Conservation (phyloP, 345 rosid genomes). For the Pistacia integerrima region DNA sequence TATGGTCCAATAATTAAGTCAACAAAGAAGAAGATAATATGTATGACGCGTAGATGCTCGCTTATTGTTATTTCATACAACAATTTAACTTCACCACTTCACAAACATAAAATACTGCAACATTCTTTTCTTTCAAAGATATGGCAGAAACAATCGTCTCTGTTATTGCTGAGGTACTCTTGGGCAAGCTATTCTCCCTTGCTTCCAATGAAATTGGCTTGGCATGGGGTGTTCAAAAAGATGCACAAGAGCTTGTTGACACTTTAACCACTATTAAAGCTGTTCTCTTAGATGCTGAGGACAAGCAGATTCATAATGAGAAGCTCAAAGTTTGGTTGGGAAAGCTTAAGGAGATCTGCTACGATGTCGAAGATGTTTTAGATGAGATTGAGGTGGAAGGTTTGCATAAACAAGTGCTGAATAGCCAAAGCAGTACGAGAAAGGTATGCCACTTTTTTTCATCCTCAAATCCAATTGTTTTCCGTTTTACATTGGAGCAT, state of each 20-base stretch:
- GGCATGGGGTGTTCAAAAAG: background rate
- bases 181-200: background rate
- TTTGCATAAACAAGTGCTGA: background rate
- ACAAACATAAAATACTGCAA: too few relatives aligned
- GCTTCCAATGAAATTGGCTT: background rate
- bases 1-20: too few relatives aligned
- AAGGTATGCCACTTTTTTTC: too few relatives aligned
- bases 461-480: too few relatives aligned
- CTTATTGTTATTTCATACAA: too few relatives aligned
- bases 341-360: conserved; percentile 19
- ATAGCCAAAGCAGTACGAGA: too few relatives aligned
- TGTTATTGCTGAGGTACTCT: background rate
- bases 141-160: background rate
- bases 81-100: too few relatives aligned
- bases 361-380: conserved; percentile 5
- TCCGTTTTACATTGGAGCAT: too few relatives aligned
- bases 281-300: conserved; percentile 10
- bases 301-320: background rate
- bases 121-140: too few relatives aligned
- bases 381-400: conserved; percentile 12
- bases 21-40: too few relatives aligned
- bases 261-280: background rate
- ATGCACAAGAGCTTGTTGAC: background rate
- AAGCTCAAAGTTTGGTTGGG: conserved; percentile 12
- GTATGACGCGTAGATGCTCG: too few relatives aligned